phyloP scores from a whole-genome alignment of 805 yeast genomes.

The Kodamaea sagamina region DNA sequence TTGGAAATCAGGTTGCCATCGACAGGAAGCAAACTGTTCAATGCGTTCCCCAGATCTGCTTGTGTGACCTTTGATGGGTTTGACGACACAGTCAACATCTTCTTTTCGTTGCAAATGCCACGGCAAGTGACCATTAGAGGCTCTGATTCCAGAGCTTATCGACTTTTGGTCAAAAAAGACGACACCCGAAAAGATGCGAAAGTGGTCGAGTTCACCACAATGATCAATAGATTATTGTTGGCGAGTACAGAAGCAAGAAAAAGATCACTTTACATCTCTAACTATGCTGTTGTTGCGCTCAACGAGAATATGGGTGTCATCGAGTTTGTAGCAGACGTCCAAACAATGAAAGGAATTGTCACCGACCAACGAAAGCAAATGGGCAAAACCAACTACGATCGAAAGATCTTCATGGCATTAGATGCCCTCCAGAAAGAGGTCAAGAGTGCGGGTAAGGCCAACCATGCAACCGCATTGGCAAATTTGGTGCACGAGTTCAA shows the following conservation, averaged over 20 bases:
- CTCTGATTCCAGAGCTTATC: constrained; percentile 71
- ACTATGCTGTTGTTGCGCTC: constrained; percentile 87
- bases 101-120: constrained; percentile 86
- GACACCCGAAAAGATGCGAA: constrained; percentile 95
- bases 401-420: constrained; percentile 27
- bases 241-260: constrained; percentile 72
- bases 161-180: constrained; percentile 82
- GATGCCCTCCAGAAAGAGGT: constrained; percentile 27
- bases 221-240: constrained; percentile 72
- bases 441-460: constrained; percentile 18
- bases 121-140: constrained; percentile 75
- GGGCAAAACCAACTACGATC: constrained; percentile 24
- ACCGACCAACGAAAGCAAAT: constrained; percentile 23
- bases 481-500: constrained; percentile 26
- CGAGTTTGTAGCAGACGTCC: constrained; percentile 81
- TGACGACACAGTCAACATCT: constrained; percentile 66
- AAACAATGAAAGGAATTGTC: constrained; percentile 64
- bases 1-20: constrained; percentile 67
- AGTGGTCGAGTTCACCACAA: constrained; percentile 85
- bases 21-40: constrained; percentile 38
- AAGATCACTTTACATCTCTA: constrained; percentile 67
- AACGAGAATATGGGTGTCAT: constrained; percentile 87
- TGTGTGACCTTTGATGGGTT: constrained; percentile 58
- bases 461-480: constrained; percentile 16
- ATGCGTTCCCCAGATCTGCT: constrained; percentile 48